phyloP scores from a whole-genome alignment of 2,329 filamentous ascomycete species.

The Coniochaeta pulveracea region DNA sequence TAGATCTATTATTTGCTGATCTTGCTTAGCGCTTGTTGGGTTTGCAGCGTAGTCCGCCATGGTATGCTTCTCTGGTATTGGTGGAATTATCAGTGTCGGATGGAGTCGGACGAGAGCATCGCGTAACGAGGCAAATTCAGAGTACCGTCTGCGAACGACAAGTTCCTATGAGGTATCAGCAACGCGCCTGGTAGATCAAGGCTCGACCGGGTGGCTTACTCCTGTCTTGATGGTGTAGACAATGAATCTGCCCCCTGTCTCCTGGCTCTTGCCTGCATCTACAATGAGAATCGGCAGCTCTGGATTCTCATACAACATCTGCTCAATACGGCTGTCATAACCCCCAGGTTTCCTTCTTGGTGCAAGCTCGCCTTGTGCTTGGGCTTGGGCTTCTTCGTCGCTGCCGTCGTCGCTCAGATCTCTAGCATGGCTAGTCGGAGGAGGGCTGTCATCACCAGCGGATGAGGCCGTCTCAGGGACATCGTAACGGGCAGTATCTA shows the following conservation, averaged over 20 bases:
- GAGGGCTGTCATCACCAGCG: constrained; percentile 55
- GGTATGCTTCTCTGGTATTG: constrained; percentile 96
- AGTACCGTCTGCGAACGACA: constrained; percentile 89
- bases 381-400: constrained; percentile 34
- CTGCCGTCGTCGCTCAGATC: constrained; percentile 31
- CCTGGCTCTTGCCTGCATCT: constrained; percentile 87
- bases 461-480: constrained; percentile 61
- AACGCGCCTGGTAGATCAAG: constrained; percentile 5
- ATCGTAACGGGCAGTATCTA: constrained; percentile 50
- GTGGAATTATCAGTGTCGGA: constrained; percentile 88
- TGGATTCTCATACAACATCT: constrained; percentile 92
- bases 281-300: constrained; percentile 84
- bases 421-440: constrained; percentile 23
- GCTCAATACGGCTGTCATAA: constrained; percentile 92
- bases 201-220: constrained; percentile 37
- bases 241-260: constrained; percentile 87
- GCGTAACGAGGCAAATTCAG: constrained; percentile 86
- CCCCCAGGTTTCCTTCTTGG: constrained; percentile 67
- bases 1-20: constrained; percentile 91
- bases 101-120: constrained; percentile 84
- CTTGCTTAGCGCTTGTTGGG: constrained; percentile 95
- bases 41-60: constrained; percentile 98
- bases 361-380: constrained; percentile 27
- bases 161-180: constrained; percentile 63
- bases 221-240: constrained; percentile 95